phyloP scores from a whole-genome alignment of 768 basidiomycete genomes.

The Lactarius hengduanensis region DNA sequence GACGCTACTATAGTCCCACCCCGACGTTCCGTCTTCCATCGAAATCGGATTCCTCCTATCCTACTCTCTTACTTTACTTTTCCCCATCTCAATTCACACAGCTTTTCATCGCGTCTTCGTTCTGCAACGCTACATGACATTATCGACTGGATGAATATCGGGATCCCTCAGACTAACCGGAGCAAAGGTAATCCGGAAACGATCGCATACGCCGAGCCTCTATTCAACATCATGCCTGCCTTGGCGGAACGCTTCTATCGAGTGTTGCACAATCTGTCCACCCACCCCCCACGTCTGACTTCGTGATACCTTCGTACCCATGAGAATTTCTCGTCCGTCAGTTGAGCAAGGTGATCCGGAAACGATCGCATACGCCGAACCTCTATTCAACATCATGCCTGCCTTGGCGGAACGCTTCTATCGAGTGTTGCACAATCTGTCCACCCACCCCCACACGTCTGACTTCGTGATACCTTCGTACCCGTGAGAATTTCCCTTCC shows the following conservation, averaged over 20 bases:
- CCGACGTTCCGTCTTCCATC: too few relatives aligned
- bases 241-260: slow-evolving; percentile 85
- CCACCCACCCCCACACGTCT: slow-evolving; percentile 81
- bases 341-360: slow-evolving; percentile 49
- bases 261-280: slow-evolving; percentile 81
- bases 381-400: slow-evolving; percentile 66
- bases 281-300: slow-evolving; percentile 80
- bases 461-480: slow-evolving; percentile 80
- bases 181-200: slow-evolving; percentile 42
- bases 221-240: slow-evolving; percentile 66
- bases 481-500: slow-evolving; percentile 83
- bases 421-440: slow-evolving; percentile 79
- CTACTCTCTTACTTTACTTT: too few relatives aligned
- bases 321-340: slow-evolving; percentile 87
- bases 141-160: slow-evolving; percentile 62
- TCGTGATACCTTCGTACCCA: slow-evolving; percentile 80
- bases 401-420: slow-evolving; percentile 84
- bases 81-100: too few relatives aligned
- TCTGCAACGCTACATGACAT: too few relatives aligned
- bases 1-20: too few relatives aligned
- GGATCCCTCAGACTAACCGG: slow-evolving; percentile 58
- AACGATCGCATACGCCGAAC: slow-evolving; percentile 37
- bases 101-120: too few relatives aligned
- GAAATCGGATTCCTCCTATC: too few relatives aligned
- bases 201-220: slow-evolving; percentile 41